Conservation (phyloP, 441 rosid species). For the Corymbia calophylla region DNA sequence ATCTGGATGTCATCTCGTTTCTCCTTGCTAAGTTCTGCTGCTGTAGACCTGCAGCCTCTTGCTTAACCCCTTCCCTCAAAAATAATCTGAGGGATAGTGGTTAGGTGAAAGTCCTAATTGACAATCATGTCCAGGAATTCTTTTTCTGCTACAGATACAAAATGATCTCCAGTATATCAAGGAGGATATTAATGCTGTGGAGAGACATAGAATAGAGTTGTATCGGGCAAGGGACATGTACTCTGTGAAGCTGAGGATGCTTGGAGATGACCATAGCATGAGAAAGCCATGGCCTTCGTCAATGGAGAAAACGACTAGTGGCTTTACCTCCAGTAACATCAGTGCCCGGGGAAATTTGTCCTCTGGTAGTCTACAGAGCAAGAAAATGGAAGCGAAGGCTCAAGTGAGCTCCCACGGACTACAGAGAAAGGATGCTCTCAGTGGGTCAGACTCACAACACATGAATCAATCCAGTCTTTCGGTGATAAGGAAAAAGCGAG, state of each 20-base stretch:
- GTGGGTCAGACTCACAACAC: conserved; percentile 66
- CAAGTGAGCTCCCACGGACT: conserved; percentile 62
- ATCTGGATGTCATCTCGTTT: neutral
- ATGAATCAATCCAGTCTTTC: conserved; percentile 62
- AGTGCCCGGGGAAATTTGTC: conserved; percentile 52
- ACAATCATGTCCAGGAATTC: neutral
- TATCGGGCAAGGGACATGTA: conserved; percentile 77
- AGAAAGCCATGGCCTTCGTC: conserved; percentile 59
- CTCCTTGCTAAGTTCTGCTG: neutral
- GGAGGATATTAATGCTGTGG: conserved; percentile 88
- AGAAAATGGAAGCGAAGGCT: conserved; percentile 62
- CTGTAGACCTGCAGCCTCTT: neutral
- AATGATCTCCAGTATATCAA: conserved; percentile 83
- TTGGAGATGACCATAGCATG: conserved; percentile 71
- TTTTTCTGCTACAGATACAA: conserved; percentile 46
- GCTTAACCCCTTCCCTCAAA: neutral
- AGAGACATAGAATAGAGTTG: conserved; percentile 83
- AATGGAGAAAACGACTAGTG: conserved; percentile 44
- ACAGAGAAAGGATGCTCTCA: conserved; percentile 62
- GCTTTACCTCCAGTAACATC: conserved; percentile 45
- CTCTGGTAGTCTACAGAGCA: conserved; percentile 45
- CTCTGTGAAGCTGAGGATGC: conserved; percentile 76
- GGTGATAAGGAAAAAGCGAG: conserved; percentile 79
- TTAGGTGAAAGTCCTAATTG: neutral
- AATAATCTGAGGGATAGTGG: neutral